These are phyloP conservation scores for Globisporangium lucens DNA, from an alignment of 352 stramenopile species.

Conservation along the genomic window DNA sequence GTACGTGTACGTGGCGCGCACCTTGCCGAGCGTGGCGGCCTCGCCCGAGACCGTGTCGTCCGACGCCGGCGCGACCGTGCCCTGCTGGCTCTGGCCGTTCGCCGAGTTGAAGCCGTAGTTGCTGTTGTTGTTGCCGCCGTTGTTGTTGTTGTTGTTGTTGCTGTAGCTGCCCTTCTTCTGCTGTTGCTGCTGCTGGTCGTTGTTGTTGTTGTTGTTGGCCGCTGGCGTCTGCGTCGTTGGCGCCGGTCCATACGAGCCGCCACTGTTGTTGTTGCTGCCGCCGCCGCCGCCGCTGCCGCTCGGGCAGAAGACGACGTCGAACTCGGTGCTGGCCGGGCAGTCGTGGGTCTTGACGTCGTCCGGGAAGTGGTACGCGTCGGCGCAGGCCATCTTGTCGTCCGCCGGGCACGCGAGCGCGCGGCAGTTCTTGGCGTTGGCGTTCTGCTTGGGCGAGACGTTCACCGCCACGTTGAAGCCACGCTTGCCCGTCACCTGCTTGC, in stretches of 20 bases:
- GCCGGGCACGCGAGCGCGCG: slow-evolving; percentile 26
- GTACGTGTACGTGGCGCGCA: slow-evolving; percentile 56
- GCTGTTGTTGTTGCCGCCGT: slow-evolving; percentile 14
- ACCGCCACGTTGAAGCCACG: slow-evolving; percentile 58
- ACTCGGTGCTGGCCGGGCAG: slow-evolving; percentile 32
- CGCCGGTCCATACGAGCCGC: neutral
- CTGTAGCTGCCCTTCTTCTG: neutral
- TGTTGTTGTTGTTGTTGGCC: neutral
- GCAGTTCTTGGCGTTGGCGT: slow-evolving; percentile 30
- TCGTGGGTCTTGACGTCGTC: slow-evolving; percentile 70
- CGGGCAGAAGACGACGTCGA: slow-evolving; percentile 61
- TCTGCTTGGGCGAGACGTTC: slow-evolving; percentile 30
- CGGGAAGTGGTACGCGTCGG: slow-evolving; percentile 62
- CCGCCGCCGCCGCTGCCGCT: neutral
- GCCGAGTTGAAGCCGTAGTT: slow-evolving; percentile 3
- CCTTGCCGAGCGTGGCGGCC: slow-evolving; percentile 17
- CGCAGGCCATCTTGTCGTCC: slow-evolving; percentile 28
- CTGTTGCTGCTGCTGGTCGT: neutral
- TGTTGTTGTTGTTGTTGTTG: slow-evolving; percentile 8
- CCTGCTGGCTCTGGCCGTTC: slow-evolving; percentile 6
- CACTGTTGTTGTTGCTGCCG: slow-evolving; percentile 1
- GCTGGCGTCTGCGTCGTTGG: neutral
- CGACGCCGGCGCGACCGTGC: slow-evolving; percentile 13
- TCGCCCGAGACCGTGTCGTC: slow-evolving; percentile 5
- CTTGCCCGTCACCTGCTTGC: slow-evolving; percentile 41